Evolutionary conservation across 352 stramenopile species (phyloP), one percentile per base, ranked within the genome.

Genomic region (Phytophthora litchii): DNA sequence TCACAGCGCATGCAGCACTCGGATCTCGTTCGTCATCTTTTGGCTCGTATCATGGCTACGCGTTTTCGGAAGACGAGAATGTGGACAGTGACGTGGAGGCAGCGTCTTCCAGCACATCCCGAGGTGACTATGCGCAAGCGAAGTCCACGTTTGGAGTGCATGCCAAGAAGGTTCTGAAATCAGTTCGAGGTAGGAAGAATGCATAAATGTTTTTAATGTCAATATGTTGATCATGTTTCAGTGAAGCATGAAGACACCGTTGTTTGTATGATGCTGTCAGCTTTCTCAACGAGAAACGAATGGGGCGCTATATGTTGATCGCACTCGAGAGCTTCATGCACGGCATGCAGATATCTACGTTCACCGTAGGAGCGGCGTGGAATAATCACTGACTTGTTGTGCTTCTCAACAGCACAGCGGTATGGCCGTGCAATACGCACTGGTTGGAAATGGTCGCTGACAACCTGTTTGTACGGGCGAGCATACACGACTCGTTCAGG

Each of bases 1-100:
- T 32, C n/a, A 31, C 46, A 47, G n/a, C 56, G 21, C 64, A 32
- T 50, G 27, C 36, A 41, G 43, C n/a, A 44, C 31, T 42, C 20
- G 63, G 38, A 19, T 8, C n/a, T 9, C 42, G 41, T 21, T 53
- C 42, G 20, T 62, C 48, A 38, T 67, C 62, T 8, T 56, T 60
- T 32, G 51, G 35, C 14, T 60, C 49, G 42, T 92, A 92, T 50
- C 80, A 88, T 52, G 83, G 83, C 8, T 92, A 92, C 41, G 83
- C 83, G 2, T 92, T 92, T 57, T 91, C 83, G 5, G 79, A 92
- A 54, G 78, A 91, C 20, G 83, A 92, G 25, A 83, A 88, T 36
- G 72, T 88, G 6, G 77, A 91, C 45, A 90, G 78, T 40, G 78
- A 88, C 21, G 69, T 88, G 0, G 80, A 88, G 49, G 67, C 68